Base-by-base conservation (phyloP, 2,329 filamentous ascomycete genomes). In the Claviceps purpurea region DNA sequence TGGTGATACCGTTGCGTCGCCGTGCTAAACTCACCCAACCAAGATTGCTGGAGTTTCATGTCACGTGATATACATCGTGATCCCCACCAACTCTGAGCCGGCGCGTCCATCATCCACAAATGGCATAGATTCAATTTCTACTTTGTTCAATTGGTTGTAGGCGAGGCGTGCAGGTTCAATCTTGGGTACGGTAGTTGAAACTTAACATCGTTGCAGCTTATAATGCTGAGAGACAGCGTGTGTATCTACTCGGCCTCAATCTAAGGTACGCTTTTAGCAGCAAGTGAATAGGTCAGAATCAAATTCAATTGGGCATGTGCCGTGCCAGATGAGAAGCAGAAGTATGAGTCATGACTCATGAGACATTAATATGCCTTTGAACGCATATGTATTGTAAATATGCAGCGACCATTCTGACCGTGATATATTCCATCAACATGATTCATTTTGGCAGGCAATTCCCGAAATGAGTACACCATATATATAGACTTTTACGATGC, bases 1-100 rank as follows among this genome's bases (percentile, higher is more conserved):
- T 66, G 68, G 72, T 61, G 60, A 65, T 65, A 61, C 68, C 68
- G 68, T 67, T 70, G 70, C 66, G 65, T 66, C 65, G 69, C 68
- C 71, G 69, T 70, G 67, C 73, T 69, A 68, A 71, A 70, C 63
- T 58, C 64, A 60, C 57, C 64, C 54, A 58, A 56, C 55, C 62
- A 63, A 64, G 65, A 59, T 52, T 57, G 58, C 56, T 61, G 58
- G 49, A 4, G 45, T 47, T 44, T 48, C 8, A 49, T 2, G 44
- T 67, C 67, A 70, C 66, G 67, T 70, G 68, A 64, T n/a, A 1
- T 6, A 1, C 2, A 4, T 11, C 39, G n/a, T 47, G 22, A 34
- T 45, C 20, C 16, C 10, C 8, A n/a, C 24, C 8, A 20, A 26
- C 8, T 20, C 43, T n/a, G 42, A n/a, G 18, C 37, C 18, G 5